A percentile compares a stretch with the other conserved stretches of the same genome.
phyloP scores from a whole-genome alignment of 768 basidiomycete genomes.

The Hortiboletus campestris region DNA sequence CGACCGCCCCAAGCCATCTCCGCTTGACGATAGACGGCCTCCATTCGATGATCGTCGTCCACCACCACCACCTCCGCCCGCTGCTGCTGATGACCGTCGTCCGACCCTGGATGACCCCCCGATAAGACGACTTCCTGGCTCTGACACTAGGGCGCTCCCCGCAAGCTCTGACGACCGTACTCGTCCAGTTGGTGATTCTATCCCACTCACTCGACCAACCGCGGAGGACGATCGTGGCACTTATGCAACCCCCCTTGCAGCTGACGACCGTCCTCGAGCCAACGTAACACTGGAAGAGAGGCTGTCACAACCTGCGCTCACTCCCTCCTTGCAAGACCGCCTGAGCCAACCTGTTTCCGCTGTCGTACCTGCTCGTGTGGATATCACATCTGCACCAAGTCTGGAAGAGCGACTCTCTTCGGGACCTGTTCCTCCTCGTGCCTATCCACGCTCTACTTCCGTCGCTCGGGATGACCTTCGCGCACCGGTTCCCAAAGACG shows the following conservation, averaged over 20 bases:
- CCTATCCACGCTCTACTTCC: slow-evolving; percentile 24
- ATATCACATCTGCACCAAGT: slow-evolving; percentile 30
- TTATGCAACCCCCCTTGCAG: slow-evolving; percentile 15
- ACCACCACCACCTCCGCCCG: slow-evolving; percentile 7
- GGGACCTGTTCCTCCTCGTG: slow-evolving; percentile 27
- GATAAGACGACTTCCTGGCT: slow-evolving; percentile 27
- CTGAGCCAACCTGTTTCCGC: slow-evolving; percentile 31
- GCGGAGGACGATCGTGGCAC: slow-evolving; percentile 30
- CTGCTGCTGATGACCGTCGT: slow-evolving; percentile 23
- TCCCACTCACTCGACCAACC: slow-evolving; percentile 12
- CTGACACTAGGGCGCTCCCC: slow-evolving; percentile 13
- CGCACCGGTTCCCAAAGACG: slow-evolving; percentile 29
- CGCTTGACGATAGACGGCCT: slow-evolving; percentile 32
- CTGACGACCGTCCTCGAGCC: slow-evolving; percentile 29
- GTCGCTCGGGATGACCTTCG: slow-evolving; percentile 36
- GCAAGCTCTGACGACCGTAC: slow-evolving; percentile 22
- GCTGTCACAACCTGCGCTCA: slow-evolving; percentile 32
- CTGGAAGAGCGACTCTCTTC: slow-evolving; percentile 44
- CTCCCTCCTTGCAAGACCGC: slow-evolving; percentile 39
- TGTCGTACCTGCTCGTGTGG: slow-evolving; percentile 17
- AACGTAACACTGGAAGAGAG: slow-evolving; percentile 39
- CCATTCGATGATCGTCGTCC: slow-evolving; percentile 30
- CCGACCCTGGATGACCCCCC: slow-evolving; percentile 33
- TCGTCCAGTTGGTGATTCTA: slow-evolving; percentile 19
- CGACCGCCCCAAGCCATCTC: slow-evolving; percentile 25